These are phyloP conservation scores for Moniliophthora roreri DNA, from an alignment of 1,284 basidiomycete genomes.

Conservation along the genomic window DNA sequence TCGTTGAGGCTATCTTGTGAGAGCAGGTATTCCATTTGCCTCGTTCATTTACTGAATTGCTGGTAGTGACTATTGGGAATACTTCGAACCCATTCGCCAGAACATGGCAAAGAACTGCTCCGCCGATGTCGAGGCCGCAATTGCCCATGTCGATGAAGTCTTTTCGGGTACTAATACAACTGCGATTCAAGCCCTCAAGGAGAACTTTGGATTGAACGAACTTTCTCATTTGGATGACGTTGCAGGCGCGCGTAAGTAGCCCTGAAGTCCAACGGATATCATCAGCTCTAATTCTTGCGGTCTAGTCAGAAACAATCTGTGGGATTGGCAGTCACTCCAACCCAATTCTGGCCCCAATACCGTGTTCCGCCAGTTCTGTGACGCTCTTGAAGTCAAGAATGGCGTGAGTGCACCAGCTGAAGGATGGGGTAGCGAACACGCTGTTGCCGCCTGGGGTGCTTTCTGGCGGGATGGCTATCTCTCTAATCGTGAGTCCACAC, in stretches of 20 bases:
- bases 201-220: constrained; percentile 56
- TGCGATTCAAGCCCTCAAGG: constrained; percentile 55
- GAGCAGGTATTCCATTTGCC: constrained; percentile 18
- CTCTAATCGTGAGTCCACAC: constrained; percentile 32
- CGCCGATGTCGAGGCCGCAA: constrained; percentile 65
- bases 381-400: constrained; percentile 69
- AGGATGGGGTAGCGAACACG: constrained; percentile 67
- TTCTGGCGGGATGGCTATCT: constrained; percentile 53
- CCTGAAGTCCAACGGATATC: background rate
- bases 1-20: constrained; percentile 61
- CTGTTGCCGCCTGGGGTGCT: constrained; percentile 61
- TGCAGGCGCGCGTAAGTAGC: constrained; percentile 33
- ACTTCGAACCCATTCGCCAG: constrained; percentile 70
- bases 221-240: constrained; percentile 68
- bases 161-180: constrained; percentile 43
- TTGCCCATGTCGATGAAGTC: constrained; percentile 59
- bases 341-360: constrained; percentile 47
- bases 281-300: background rate
- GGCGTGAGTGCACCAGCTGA: constrained; percentile 50
- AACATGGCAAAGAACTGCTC: constrained; percentile 76
- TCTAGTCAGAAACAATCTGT: constrained; percentile 54
- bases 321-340: constrained; percentile 63
- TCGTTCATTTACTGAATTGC: background rate
- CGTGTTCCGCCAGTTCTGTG: constrained; percentile 67
- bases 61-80: constrained; percentile 62